Conservation (phyloP, 176 grass and related monocot genomes). For the Tillandsia leiboldiana region DNA sequence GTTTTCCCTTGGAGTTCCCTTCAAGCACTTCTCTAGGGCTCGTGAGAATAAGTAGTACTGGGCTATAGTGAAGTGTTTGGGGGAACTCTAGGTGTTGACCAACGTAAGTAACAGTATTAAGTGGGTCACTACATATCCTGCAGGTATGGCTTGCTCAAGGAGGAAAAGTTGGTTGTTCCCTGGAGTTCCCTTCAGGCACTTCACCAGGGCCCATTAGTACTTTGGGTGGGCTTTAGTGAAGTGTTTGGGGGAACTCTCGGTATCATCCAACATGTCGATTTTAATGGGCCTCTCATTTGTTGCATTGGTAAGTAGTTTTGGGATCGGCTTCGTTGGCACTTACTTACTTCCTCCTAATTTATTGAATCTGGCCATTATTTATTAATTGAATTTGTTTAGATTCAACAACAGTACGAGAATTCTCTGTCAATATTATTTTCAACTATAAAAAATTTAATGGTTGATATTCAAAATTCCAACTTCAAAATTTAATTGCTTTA, state of each 20-base stretch:
- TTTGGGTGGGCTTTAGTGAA: constrained; percentile 14
- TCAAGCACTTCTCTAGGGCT: constrained; percentile 29
- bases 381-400: too few species aligned
- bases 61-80: constrained; percentile 44
- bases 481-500: too few species aligned
- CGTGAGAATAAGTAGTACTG: background rate
- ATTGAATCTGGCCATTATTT: too few species aligned
- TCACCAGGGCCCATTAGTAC: constrained; percentile 3
- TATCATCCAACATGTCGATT: constrained; percentile 1
- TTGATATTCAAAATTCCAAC: too few species aligned
- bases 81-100: constrained; percentile 28
- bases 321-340: too few species aligned
- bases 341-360: too few species aligned
- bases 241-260: constrained; percentile 33
- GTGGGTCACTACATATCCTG: background rate
- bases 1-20: constrained; percentile 27
- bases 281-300: too few species aligned
- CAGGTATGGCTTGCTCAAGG: background rate
- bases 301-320: too few species aligned
- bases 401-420: too few species aligned
- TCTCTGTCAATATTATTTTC: too few species aligned
- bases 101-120: constrained; percentile 9
- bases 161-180: constrained; percentile 12
- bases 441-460: too few species aligned
- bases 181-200: constrained; percentile 31